phyloP scores from a whole-genome alignment of 768 basidiomycete species.

The Lyophyllum atratum region DNA sequence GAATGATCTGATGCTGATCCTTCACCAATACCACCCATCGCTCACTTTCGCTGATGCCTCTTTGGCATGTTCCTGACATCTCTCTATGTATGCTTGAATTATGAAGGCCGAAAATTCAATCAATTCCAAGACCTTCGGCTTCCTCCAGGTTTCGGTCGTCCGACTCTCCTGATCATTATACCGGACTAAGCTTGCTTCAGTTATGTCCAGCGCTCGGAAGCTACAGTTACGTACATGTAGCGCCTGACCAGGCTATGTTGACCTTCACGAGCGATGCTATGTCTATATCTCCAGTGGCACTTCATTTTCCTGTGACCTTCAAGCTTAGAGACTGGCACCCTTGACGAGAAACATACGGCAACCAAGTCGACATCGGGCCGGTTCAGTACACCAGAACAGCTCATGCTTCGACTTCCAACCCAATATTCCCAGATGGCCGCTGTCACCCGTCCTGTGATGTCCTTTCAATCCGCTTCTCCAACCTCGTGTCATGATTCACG shows the following conservation, averaged over 20 bases:
- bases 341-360: background rate
- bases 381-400: background rate
- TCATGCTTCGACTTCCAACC: slow-evolving; percentile 3
- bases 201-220: too few relatives aligned
- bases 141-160: too few relatives aligned
- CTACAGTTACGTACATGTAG: background rate
- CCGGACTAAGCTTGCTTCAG: background rate
- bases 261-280: background rate
- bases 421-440: slow-evolving; percentile 9
- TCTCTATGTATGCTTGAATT: background rate
- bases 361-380: background rate
- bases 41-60: background rate
- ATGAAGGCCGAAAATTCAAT: background rate
- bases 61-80: background rate
- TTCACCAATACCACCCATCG: background rate
- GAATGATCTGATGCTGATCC: background rate
- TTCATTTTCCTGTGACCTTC: background rate
- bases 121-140: background rate
- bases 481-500: background rate
- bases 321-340: background rate
- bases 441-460: background rate
- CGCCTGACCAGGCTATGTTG: background rate
- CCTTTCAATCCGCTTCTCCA: background rate
- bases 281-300: background rate
- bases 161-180: background rate